Evolutionary conservation across 2,329 filamentous ascomycete genomes (phyloP), one percentile per base, ranked within the genome.

Genomic region (Fusarium liriodendri): DNA sequence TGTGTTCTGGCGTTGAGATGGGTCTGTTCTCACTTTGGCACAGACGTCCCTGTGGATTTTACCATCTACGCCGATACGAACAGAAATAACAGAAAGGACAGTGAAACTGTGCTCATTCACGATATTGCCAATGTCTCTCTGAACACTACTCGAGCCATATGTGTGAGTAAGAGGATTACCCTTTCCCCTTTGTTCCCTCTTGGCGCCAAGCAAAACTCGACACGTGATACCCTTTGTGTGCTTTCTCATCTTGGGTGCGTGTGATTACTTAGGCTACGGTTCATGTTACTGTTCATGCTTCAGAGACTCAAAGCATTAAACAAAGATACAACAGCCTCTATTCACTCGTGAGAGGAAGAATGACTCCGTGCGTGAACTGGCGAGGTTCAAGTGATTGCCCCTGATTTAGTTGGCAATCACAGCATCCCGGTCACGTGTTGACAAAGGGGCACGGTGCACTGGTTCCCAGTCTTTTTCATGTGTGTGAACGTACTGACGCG

Each of bases 391-490:
- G 13, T 18, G 2, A 47, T 10, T 47, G 13, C 13, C 40, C 8
- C 22, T 25, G 16, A 2, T 25, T 47, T 47, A 5, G 14, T 9
- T 25, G 42, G 16, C 14, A 47, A 6, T 10, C 4, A 45, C 20
- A 8, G 20, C 13, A 25, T 3, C 13, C 20, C 4, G 3, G 42
- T 47, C 42, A 47, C 22, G 42, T 47, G 22, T 16, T 47, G 14
- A 1, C 4, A 8, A 45, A 22, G 1, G 11, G 1, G 5, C 1
- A 9, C 11, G 20, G 38, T 11, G 20, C 3, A 13, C 22, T 25
- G 6, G 14, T 45, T 45, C 20, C 6, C 5, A 14, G 20, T 16
- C 4, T 22, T 22, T 45, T 42, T 22, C 25, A 1, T 25, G 40
- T 25, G 20, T 45, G 20, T 16, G 20, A 14, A 16, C 40, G 40